These are phyloP conservation scores for Rubus idaeus DNA, from an alignment of 306 rosid species.

Conservation along the genomic window DNA sequence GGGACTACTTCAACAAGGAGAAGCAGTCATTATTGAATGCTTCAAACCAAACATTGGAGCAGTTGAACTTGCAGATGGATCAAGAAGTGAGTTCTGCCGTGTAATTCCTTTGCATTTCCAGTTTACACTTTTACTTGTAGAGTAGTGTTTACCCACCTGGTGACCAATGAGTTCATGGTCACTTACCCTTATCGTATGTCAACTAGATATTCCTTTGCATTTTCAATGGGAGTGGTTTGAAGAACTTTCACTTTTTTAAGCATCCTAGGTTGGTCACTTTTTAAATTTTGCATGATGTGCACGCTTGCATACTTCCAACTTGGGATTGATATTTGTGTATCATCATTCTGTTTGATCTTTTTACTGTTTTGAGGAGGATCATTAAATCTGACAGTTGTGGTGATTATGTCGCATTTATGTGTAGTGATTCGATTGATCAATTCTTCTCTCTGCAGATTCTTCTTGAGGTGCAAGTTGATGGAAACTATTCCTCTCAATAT, in stretches of 20 bases:
- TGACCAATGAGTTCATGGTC: not conserved
- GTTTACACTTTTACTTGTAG: not conserved
- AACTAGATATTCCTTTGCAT: not conserved
- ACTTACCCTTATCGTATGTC: not conserved
- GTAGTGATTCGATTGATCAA: constrained; percentile 28
- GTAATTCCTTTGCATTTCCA: not conserved
- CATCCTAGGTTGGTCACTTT: not conserved
- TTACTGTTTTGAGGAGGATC: not conserved
- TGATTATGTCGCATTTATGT: constrained; percentile 21
- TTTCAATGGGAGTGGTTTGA: not conserved
- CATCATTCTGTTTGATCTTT: not conserved
- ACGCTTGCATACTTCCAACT: not conserved
- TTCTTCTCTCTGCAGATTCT: constrained; percentile 65
- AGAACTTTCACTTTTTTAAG: constrained; percentile 1
- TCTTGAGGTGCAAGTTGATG: constrained; percentile 59
- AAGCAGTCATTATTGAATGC: constrained; percentile 39
- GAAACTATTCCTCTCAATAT: constrained; percentile 35
- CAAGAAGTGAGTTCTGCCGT: constrained; percentile 71
- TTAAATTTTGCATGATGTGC: not conserved
- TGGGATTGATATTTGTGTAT: not conserved
- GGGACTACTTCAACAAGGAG: constrained; percentile 78
- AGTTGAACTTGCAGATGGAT: constrained; percentile 73
- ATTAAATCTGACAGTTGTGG: constrained; percentile 18
- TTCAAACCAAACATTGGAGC: constrained; percentile 73
- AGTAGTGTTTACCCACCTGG: not conserved